phyloP scores from a whole-genome alignment of 2,329 filamentous ascomycete genomes.

The Colletotrichum aenigma region DNA sequence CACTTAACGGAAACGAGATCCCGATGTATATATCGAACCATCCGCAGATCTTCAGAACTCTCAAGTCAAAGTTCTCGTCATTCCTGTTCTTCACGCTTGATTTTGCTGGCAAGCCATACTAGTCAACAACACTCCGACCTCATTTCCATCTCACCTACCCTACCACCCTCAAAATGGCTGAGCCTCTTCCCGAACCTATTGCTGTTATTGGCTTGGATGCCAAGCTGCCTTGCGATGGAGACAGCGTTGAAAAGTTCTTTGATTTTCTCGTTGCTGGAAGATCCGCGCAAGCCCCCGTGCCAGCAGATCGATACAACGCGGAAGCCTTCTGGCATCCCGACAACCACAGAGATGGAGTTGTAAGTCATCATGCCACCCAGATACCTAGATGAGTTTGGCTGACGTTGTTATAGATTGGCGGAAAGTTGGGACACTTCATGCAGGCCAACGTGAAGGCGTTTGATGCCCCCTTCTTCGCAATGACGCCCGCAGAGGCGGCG shows the following conservation, averaged over 20 bases:
- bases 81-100: neutral
- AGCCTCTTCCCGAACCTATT: neutral
- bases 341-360: constrained; percentile 50
- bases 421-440: neutral
- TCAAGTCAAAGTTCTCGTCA: neutral
- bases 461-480: constrained; percentile 27
- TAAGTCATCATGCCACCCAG: constrained; percentile 30
- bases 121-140: neutral
- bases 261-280: neutral
- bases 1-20: neutral
- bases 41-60: neutral
- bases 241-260: neutral
- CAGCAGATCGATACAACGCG: constrained; percentile 52
- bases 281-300: constrained; percentile 50
- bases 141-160: neutral
- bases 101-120: neutral
- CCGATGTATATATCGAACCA: neutral
- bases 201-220: neutral
- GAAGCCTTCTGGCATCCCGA: constrained; percentile 60
- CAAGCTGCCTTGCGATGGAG: neutral
- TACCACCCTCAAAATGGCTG: neutral
- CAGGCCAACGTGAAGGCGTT: constrained; percentile 11
- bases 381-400: neutral
- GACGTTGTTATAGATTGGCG: neutral
- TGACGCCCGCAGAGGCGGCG: constrained; percentile 24